Percentiles rank a stretch among this genome's conserved stretches.
Conservation (phyloP, 148 eudicot species). For the Persicaria tinctoria region DNA sequence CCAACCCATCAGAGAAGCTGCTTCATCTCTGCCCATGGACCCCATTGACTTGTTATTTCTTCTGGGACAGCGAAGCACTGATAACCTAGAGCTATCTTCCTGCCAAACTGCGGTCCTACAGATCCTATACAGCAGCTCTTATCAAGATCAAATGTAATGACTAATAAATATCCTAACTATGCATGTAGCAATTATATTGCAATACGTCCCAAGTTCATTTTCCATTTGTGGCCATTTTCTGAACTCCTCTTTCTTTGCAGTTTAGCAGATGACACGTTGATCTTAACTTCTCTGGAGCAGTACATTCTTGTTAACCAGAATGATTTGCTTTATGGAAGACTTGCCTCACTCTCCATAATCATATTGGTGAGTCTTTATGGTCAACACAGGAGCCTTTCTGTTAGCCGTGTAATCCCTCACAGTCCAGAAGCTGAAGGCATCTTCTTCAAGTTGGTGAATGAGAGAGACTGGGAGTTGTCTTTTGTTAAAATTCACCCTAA, state of each 20-base stretch:
- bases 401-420: slow-evolving; percentile 55
- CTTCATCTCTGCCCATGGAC: slow-evolving; percentile 67
- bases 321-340: slow-evolving; percentile 32
- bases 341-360: slow-evolving; percentile 29
- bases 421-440: slow-evolving; percentile 82
- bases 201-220: not conserved
- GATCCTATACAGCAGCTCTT: slow-evolving; percentile 60
- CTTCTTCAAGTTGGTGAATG: slow-evolving; percentile 51
- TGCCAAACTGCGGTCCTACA: slow-evolving; percentile 76
- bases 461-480: slow-evolving; percentile 60
- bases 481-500: slow-evolving; percentile 46
- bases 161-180: slow-evolving; percentile 4
- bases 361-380: slow-evolving; percentile 61
- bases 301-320: slow-evolving; percentile 65
- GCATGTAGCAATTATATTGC: not conserved
- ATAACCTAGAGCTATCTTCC: slow-evolving; percentile 44
- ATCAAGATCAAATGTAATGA: slow-evolving; percentile 64
- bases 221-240: not conserved
- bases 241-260: slow-evolving; percentile 24
- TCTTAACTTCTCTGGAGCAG: slow-evolving; percentile 89
- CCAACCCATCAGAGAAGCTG: slow-evolving; percentile 58
- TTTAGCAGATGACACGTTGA: slow-evolving; percentile 74
- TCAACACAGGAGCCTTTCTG: slow-evolving; percentile 58
- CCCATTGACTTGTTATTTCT: slow-evolving; percentile 79
- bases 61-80: slow-evolving; percentile 63